A percentile compares a stretch with the other conserved stretches of the same genome.
Evolutionary conservation across 768 basidiomycete genomes (phyloP).

Genomic region (Phallus indusiatus): DNA sequence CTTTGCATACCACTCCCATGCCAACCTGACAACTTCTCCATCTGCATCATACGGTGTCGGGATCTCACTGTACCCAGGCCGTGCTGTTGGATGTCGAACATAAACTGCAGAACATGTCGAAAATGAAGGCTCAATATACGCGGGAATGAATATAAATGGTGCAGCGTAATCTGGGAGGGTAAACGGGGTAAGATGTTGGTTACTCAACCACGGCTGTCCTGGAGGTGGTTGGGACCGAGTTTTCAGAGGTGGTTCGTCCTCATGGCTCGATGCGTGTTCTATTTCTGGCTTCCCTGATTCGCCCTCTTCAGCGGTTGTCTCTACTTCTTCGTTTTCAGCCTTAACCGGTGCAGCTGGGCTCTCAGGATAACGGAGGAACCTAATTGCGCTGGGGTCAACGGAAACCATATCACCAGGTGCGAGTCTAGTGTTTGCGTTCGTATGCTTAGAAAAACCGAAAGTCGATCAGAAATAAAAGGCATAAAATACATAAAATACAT

Average conservation of each 20-base stretch:
- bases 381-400: slow-evolving; percentile 72
- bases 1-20: slow-evolving; percentile 93
- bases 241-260: slow-evolving; percentile 16
- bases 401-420: slow-evolving; percentile 93
- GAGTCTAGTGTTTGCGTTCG: slow-evolving; percentile 75
- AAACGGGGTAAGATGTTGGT: slow-evolving; percentile 54
- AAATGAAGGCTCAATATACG: slow-evolving; percentile 82
- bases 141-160: slow-evolving; percentile 89
- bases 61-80: slow-evolving; percentile 93
- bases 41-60: slow-evolving; percentile 95
- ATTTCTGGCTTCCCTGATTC: slow-evolving; percentile 1
- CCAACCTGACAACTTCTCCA: slow-evolving; percentile 81
- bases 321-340: not conserved
- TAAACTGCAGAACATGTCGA: slow-evolving; percentile 85
- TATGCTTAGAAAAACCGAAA: slow-evolving; percentile 50
- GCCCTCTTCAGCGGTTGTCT: not conserved
- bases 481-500: slow-evolving; percentile 18
- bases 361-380: slow-evolving; percentile 41
- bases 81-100: slow-evolving; percentile 91
- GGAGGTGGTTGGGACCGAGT: slow-evolving; percentile 6
- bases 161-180: slow-evolving; percentile 78
- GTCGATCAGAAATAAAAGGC: not conserved
- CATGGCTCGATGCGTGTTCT: slow-evolving; percentile 9
- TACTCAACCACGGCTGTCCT: slow-evolving; percentile 6
- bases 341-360: slow-evolving; percentile 18